phyloP scores from a whole-genome alignment of 371 early-diverging fungal genomes.

The Dipsacomyces acuminosporus region DNA sequence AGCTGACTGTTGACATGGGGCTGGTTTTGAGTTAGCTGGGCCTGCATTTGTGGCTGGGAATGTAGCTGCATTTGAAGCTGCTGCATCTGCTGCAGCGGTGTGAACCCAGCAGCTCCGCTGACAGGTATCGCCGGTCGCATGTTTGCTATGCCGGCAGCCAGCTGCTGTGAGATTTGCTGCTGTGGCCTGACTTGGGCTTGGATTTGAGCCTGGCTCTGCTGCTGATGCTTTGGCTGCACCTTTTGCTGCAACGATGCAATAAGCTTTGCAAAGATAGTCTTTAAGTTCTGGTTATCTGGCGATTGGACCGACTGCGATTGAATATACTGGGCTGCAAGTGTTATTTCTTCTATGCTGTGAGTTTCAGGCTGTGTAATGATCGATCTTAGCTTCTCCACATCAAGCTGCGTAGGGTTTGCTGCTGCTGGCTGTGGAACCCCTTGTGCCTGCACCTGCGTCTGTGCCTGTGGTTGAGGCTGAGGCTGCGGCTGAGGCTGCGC shows the following conservation, averaged over 20 bases:
- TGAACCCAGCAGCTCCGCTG: slow-evolving; percentile 1
- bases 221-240: slow-evolving; percentile 9
- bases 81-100: slow-evolving; percentile 13
- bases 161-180: slow-evolving; percentile 5
- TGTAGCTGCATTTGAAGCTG: slow-evolving; percentile 4
- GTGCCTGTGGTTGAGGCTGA: slow-evolving; percentile 12
- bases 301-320: background rate
- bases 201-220: slow-evolving; percentile 1
- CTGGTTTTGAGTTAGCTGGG: no score
- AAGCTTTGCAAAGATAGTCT: slow-evolving; percentile 4
- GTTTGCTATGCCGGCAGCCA: background rate
- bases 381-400: background rate
- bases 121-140: background rate
- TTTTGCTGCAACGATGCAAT: slow-evolving; percentile 7
- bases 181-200: slow-evolving; percentile 2
- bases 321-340: no score
- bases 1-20: no score
- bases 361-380: no score
- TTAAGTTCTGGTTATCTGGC: background rate
- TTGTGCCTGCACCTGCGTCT: background rate
- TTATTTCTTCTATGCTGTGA: no score
- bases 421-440: background rate
- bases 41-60: background rate
- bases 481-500: no score
- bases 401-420: background rate